Base-by-base conservation (phyloP, 345 rosid genomes). In the Raphanus raphanistrum region DNA sequence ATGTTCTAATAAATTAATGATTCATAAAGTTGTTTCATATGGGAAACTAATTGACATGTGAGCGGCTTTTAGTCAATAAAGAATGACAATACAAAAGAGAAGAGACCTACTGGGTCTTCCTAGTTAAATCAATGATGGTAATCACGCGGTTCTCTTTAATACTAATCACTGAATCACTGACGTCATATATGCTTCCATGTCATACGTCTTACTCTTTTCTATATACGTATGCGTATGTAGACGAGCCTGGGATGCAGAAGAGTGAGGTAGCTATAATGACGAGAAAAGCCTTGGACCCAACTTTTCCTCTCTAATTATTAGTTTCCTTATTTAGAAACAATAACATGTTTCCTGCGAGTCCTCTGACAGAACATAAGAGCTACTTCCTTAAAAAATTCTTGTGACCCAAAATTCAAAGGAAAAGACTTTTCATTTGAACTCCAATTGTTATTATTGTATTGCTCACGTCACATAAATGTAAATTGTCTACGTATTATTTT, bases 271-370 rank as follows among this genome's bases (percentile, higher is more conserved):
- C 13, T 3, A 16, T 11, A 66, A 66, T 45, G 73, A 66, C 77
- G 33, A 33, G 32, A 58, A 66, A 8, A 79, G 70, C 45, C 59
- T 73, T 79, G 77, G 77, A 72, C 77, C 82, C 73, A 61, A 67
- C 9, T 72, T 57, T 45, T 78, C 63, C n/a, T 59, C 33, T 67
- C 17, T 72, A 36, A 72, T 78, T n/a, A 72, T 78, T 72, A 45
- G 69, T 60, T 78, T 72, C 81, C 45, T 26, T 11, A 10, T 72
- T 45, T 72, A 41, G 81, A 72, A 72, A 78, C 45, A 26, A 72
- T 45, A 78, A 78, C 81, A 78, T 78, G 81, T 66, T 78, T 78
- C 29, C 21, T 78, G 17, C 3, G 32, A 55, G 54, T 71, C 68
- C 68, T 72, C 77, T 72, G 77, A 72, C 77, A 65, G 21, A 66